phyloP scores from a whole-genome alignment of 1,284 basidiomycete species.

The Hemileia vastatrix region DNA sequence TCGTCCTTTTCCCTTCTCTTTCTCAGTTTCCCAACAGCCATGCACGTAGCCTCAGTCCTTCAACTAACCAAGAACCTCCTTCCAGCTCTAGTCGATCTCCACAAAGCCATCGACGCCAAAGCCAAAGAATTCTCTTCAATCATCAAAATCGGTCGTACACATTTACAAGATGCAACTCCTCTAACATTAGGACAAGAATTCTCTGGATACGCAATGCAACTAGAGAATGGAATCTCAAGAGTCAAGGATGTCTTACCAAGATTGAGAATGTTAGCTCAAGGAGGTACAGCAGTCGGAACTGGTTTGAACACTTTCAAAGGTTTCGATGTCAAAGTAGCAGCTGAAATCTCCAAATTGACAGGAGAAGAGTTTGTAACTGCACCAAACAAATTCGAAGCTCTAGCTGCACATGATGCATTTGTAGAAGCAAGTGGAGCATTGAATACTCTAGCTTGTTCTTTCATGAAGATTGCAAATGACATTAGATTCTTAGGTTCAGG shows the following conservation, averaged over 20 bases:
- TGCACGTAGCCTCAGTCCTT: conserved; percentile 93
- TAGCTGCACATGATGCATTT: conserved; percentile 42
- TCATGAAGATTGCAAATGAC: conserved; percentile 46
- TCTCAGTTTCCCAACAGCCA: conserved; percentile 88
- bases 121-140: conserved; percentile 72
- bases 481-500: conserved; percentile 43
- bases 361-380: conserved; percentile 38
- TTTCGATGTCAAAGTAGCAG: conserved; percentile 40
- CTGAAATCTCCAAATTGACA: conserved; percentile 41
- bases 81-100: conserved; percentile 75
- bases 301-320: conserved; percentile 44
- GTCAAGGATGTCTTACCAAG: conserved; percentile 74
- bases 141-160: conserved; percentile 98
- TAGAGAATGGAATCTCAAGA: conserved; percentile 81
- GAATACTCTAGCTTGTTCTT: conserved; percentile 40
- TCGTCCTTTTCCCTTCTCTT: too few species aligned
- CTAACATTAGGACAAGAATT: conserved; percentile 98
- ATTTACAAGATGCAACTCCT: conserved; percentile 86
- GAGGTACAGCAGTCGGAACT: conserved; percentile 95
- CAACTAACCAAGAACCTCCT: conserved; percentile 73
- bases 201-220: conserved; percentile 92
- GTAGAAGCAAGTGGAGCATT: conserved; percentile 42
- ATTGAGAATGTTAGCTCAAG: conserved; percentile 82
- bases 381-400: conserved; percentile 44
- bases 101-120: conserved; percentile 74